phyloP scores from a whole-genome alignment of 805 yeast species.

The Candida succiphila region DNA sequence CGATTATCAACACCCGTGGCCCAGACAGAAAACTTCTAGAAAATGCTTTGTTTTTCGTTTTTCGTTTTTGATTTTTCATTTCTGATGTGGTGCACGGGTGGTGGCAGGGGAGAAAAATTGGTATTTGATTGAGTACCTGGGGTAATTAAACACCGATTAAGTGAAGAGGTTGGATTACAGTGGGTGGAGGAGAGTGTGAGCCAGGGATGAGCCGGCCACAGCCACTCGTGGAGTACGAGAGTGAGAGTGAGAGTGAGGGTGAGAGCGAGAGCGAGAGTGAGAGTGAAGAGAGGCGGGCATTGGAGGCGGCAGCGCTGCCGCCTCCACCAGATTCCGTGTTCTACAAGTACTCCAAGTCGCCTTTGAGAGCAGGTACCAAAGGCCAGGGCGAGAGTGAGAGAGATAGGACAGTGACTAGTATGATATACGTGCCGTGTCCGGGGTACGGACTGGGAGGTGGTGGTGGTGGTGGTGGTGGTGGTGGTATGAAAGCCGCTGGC shows the following conservation, averaged over 20 bases:
- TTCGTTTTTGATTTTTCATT: too few relatives aligned
- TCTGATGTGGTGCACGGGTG: too few relatives aligned
- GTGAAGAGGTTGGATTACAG: background rate
- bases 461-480: background rate
- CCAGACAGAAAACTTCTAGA: too few relatives aligned
- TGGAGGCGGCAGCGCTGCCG: background rate
- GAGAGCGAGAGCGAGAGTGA: background rate
- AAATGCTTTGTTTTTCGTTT: too few relatives aligned
- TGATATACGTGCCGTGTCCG: background rate
- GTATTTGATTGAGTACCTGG: too few relatives aligned
- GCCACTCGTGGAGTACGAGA: background rate
- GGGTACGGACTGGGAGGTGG: too few relatives aligned
- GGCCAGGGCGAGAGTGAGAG: background rate
- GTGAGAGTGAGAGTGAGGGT: background rate
- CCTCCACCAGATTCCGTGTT: background rate
- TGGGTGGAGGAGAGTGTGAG: too few relatives aligned
- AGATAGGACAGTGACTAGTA: background rate
- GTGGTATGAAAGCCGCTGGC: background rate
- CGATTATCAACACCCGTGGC: too few relatives aligned
- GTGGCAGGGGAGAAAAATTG: too few relatives aligned
- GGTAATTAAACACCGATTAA: background rate
- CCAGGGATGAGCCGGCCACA: too few relatives aligned
- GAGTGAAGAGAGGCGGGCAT: background rate
- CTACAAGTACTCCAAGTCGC: background rate
- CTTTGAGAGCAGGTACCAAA: background rate